Evolutionary conservation across 2,329 filamentous ascomycete species (phyloP), one percentile per base, ranked within the genome.

Genomic region (Cladophialophora carrionii): DNA sequence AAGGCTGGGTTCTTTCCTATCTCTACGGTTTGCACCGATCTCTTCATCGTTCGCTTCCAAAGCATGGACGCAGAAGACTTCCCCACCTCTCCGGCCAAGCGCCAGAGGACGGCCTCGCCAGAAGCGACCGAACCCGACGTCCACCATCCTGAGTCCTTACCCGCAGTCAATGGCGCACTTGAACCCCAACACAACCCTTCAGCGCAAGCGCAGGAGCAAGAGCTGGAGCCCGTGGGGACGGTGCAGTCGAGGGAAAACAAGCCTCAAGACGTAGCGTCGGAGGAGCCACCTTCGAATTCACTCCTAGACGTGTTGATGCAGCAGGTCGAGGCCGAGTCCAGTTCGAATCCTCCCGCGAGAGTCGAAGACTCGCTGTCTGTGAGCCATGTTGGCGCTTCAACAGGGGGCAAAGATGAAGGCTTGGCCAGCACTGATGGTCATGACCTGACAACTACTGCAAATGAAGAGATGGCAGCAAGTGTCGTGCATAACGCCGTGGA

Each of bases 261-360:
- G 29, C n/a, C 55, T 26, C 31, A 57, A 10, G 26, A 49, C 26
- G 17, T 49, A 12, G 32, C 24, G 4, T 4, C 31, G 10, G 26
- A 48, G n/a, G 29, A 53, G 14, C 41, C 56, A 24, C 49, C 41
- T 24, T 58, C 64, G n/a, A 70, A 66, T 34, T 64, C 65, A 22
- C 61, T 71, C 14, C 65, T 71, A 4, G 70, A 71, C 54, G 62
- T 66, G 4, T 58, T 71, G 60, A 71, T 71, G 70, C 66, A 67
- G 43, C 68, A 71, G 48, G 68, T 71, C 31, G 70, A 71, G 61
- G 68, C 68, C 26, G 67, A 69, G 29, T 62, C 67, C 29, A 48
- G 54, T 41, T 52, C 67, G 10, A n/a, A 60, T 20, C 46, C 46
- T 37, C 31, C 53, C 4, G 32, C 43, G 14, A 12, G 5, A 1